Conservation (phyloP, 306 rosid genomes). For the Ammopiptanthus mongolicus region DNA sequence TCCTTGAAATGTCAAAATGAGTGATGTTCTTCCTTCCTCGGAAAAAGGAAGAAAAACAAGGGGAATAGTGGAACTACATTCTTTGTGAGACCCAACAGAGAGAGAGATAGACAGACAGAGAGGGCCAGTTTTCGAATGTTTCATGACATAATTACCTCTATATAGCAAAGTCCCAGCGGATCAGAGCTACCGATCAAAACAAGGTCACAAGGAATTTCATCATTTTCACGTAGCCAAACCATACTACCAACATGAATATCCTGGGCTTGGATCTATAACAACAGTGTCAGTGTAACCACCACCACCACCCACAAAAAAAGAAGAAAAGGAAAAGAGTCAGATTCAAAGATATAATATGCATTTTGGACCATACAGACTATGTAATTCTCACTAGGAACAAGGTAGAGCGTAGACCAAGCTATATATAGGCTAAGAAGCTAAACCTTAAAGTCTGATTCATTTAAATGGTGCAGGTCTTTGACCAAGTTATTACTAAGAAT, state of each 20-base stretch:
- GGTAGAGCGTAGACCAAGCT: background rate
- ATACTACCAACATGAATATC: slow-evolving; percentile 86
- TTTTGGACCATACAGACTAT: background rate
- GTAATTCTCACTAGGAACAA: background rate
- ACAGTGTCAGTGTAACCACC: slow-evolving; percentile 16
- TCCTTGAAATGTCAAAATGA: slow-evolving; percentile 23
- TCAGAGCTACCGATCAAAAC: slow-evolving; percentile 93
- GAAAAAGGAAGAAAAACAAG: background rate
- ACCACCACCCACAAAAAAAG: background rate
- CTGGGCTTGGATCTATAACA: slow-evolving; percentile 79
- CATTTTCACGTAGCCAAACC: slow-evolving; percentile 95
- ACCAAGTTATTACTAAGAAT: background rate
- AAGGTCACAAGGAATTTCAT: slow-evolving; percentile 98
- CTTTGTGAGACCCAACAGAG: slow-evolving; percentile 5
- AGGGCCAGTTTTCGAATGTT: slow-evolving; percentile 15
- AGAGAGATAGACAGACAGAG: background rate
- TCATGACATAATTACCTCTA: slow-evolving; percentile 64
- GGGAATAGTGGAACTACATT: background rate
- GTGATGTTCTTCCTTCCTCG: background rate
- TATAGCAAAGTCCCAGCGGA: slow-evolving; percentile 85
- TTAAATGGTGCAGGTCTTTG: background rate
- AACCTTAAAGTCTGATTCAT: background rate
- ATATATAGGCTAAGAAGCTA: background rate
- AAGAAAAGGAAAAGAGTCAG: background rate
- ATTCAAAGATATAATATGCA: background rate